Base-by-base conservation (phyloP, 345 rosid species). In the Balakata baccata region DNA sequence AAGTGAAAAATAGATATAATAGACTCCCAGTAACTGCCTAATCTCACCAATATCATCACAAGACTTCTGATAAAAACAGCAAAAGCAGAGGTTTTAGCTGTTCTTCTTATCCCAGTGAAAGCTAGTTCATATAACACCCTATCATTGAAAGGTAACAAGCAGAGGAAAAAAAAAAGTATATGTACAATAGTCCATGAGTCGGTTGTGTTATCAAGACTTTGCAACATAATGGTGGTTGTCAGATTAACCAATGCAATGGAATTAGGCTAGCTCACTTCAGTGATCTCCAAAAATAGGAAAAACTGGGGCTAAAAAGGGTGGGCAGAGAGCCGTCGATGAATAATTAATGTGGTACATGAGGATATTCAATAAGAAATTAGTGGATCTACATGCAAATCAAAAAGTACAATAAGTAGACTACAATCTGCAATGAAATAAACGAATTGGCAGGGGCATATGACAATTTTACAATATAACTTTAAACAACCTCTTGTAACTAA, bases 341-440 rank as follows among this genome's bases (percentile, higher is more conserved):
- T 41, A 64, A 39, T 52, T 41, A 72, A 63, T 52, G 25, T 41
- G 64, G 23, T 6, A 23, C 34, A 29, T 29, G 34, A 29, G 34
- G 34, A 2, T 29, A 29, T 29, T 29, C 34, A 29, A 29, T 29
- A 29, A 29, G 34, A 29, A 29, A 43, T 23, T 23, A 6, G 10
- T 46, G 62, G 62, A 59, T 71, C 56, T 43, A 62, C 12, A 68
- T 56, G 68, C 73, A 64, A 46, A 59, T 49, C 18, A 29, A 68
- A 39, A 22, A 23, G 62, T 49, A 56, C 45, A 69, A 49, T 20
- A n/a, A 45, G 63, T 29, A 22, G 56, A 18, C 69, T 54, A 23
- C 50, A 67, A 57, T 52, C 25, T 20, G n/a, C 22, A 70, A 38
- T 75, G 17, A 69, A 18, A 3, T 13, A 46, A 47, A 49, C 51